These are phyloP conservation scores for Botrytis pseudocinerea DNA, from an alignment of 2,329 filamentous ascomycete species.

Conservation along the genomic window DNA sequence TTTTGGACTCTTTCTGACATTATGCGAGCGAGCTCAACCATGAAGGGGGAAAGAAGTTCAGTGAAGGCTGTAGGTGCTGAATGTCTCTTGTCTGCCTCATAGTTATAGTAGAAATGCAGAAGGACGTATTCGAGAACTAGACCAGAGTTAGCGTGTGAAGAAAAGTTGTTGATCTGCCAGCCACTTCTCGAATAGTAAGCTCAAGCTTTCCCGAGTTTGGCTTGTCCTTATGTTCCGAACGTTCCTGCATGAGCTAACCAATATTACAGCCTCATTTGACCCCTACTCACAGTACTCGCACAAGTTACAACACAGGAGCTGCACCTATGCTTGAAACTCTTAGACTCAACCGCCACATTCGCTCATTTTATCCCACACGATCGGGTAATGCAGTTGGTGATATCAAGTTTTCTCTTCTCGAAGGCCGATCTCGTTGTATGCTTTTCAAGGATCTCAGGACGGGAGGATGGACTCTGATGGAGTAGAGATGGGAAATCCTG, in stretches of 20 bases:
- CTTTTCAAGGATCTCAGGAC: background rate
- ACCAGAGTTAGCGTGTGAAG: background rate
- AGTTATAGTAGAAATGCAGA: background rate
- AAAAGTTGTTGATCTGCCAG: background rate
- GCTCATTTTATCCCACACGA: background rate
- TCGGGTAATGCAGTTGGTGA: background rate
- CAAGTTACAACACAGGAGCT: background rate
- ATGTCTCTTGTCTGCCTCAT: background rate
- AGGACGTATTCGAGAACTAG: background rate
- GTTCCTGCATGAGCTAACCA: slow-evolving; percentile 6
- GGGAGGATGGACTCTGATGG: background rate
- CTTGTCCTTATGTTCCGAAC: background rate
- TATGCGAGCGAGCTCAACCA: background rate
- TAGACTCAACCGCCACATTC: background rate
- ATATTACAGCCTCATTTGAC: slow-evolving; percentile 2
- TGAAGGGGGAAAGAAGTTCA: background rate
- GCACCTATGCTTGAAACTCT: background rate
- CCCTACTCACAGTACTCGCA: background rate
- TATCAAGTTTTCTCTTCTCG: background rate
- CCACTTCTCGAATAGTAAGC: background rate
- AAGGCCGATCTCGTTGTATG: background rate
- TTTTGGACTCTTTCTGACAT: background rate
- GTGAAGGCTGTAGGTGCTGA: background rate
- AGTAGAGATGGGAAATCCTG: background rate
- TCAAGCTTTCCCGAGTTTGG: background rate